Conservation (phyloP, 2,329 filamentous ascomycete species). For the Phialocephala sp. region DNA sequence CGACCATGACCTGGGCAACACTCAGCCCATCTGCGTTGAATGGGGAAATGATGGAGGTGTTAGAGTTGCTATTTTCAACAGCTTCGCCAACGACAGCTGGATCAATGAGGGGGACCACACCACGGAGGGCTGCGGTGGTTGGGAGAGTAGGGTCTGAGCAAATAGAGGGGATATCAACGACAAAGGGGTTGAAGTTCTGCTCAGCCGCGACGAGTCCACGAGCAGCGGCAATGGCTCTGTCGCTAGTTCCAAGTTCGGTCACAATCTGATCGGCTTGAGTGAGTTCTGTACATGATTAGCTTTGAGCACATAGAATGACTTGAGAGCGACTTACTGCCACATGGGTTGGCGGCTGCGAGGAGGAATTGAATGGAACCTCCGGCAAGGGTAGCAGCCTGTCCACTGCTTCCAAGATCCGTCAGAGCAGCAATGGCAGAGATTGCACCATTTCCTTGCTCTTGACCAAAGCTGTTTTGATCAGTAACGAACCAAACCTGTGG, state of each 20-base stretch:
- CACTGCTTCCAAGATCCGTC: constrained; percentile 59
- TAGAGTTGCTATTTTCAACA: constrained; percentile 64
- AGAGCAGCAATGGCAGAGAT: constrained; percentile 61
- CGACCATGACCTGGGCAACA: constrained; percentile 66
- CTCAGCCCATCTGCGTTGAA: constrained; percentile 66
- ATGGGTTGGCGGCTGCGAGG: constrained; percentile 68
- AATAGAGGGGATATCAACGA: constrained; percentile 62
- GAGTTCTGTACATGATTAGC: constrained; percentile 50
- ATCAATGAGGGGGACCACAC: constrained; percentile 71
- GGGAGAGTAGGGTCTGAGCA: constrained; percentile 69
- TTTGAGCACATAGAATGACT: neutral
- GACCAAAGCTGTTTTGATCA: constrained; percentile 57
- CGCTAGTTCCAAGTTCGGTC: constrained; percentile 61
- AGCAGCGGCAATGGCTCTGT: constrained; percentile 65
- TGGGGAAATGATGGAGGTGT: constrained; percentile 55
- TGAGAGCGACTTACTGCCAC: constrained; percentile 51
- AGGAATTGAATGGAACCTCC: constrained; percentile 66
- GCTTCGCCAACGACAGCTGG: constrained; percentile 63
- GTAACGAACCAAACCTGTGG: neutral
- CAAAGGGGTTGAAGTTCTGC: constrained; percentile 76
- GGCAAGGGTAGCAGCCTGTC: constrained; percentile 67
- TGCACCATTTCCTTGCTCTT: constrained; percentile 60
- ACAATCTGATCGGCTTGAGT: constrained; percentile 69
- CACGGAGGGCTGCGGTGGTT: constrained; percentile 63
- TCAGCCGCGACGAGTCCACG: constrained; percentile 68